Base-by-base conservation (phyloP, 1,284 basidiomycete genomes). In the Leccinum subatratum region DNA sequence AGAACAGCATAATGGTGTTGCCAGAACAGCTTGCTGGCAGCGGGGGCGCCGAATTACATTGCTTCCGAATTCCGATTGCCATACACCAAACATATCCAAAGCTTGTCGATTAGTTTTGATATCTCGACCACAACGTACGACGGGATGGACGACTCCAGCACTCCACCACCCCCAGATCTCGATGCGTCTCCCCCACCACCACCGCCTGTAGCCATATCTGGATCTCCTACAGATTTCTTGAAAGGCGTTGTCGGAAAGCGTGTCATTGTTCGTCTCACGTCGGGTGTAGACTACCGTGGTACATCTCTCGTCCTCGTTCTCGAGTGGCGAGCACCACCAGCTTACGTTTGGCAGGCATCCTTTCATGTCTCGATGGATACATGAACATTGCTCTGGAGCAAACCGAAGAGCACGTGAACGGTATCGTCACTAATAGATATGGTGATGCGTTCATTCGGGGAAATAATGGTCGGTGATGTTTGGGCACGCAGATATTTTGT, bases 351-450 rank as follows among this genome's bases (percentile, higher is more conserved):
- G 3, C 0, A 98, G 96, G 96, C 48, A 85, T 95, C 1, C 81
- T 99, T n/a, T 96, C 94, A 7, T 98, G 97, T 77, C 84, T 99
- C 25, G 97, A 99, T 78, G 97, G 96, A 0, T 95, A 95, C 78
- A 95, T 99, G 97, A 99, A 99, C 80, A 98, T 99, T 66, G 96
- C 95, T 4, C 81, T 99, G 60, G 96, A 99, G 79, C 91, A 98
- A 77, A 98, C 96, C 2, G 93, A 96, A 78, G 96, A 99, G 79
- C 90, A 94, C 78, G 93, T 97, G 14, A 91, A 93, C 71, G 96
- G 95, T 11, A 77, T 81, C 39, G 84, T 92, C 64, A 96, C 93
- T 51, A 96, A 95, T 76, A 85, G 84, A 68, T 98, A 96, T 73
- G 95, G 96, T 2, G 95, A 98, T 78, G 91, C 95, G 34, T 98